A percentile compares a stretch with the other conserved stretches of the same genome.
Evolutionary conservation across 768 basidiomycete genomes (phyloP).

Genomic region (Phaeolepiota aurea): DNA sequence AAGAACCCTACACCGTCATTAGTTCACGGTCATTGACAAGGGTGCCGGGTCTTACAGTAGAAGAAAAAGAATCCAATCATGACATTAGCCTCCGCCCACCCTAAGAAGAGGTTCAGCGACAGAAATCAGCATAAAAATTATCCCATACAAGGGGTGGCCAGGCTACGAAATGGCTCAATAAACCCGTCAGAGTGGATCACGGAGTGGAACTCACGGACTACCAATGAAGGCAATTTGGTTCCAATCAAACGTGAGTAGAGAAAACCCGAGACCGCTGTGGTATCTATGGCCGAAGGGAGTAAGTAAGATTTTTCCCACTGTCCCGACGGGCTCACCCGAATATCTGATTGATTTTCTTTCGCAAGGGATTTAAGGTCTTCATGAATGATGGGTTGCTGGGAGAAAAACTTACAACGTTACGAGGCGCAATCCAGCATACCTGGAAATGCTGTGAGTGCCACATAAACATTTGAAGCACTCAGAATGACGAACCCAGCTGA

Average conservation of each 20-base stretch:
- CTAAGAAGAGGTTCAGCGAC: too few relatives aligned
- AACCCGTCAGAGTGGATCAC: slow-evolving; percentile 4
- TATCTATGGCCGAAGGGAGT: slow-evolving; percentile 32
- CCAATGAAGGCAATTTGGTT: slow-evolving; percentile 64
- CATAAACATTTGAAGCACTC: neutral
- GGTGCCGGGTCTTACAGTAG: slow-evolving; percentile 37
- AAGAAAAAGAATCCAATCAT: slow-evolving; percentile 54
- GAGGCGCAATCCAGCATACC: slow-evolving; percentile 60
- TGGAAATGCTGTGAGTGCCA: slow-evolving; percentile 17
- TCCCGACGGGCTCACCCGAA: too few relatives aligned
- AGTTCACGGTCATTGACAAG: neutral
- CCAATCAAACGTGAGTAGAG: slow-evolving; percentile 50
- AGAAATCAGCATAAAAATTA: slow-evolving; percentile 10
- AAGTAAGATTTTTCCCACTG: too few relatives aligned
- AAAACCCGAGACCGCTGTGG: slow-evolving; percentile 43
- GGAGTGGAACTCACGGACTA: slow-evolving; percentile 37
- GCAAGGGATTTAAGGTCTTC: too few relatives aligned
- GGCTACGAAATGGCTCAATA: slow-evolving; percentile 18
- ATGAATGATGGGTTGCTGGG: too few relatives aligned
- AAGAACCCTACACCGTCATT: slow-evolving; percentile 32
- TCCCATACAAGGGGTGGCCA: slow-evolving; percentile 44
- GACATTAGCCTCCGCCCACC: slow-evolving; percentile 76
- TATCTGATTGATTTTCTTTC: slow-evolving; percentile 45
- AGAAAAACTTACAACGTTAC: slow-evolving; percentile 34
- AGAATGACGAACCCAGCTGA: slow-evolving; percentile 32